Conservation (phyloP, 2,329 filamentous ascomycete species). For the Talaromyces sp. region DNA sequence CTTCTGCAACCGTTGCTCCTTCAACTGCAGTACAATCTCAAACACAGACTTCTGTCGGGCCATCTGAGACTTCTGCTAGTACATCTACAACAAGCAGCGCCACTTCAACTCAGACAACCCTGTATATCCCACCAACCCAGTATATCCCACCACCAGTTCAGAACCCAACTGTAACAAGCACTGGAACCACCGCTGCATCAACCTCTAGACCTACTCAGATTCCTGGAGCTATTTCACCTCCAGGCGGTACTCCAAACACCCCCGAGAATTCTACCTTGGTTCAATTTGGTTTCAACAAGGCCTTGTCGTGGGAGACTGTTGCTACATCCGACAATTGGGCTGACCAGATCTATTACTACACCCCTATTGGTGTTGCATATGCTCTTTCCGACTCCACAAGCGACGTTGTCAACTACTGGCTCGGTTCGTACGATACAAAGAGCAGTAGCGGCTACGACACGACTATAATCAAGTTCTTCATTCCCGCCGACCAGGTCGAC, state of each 20-base stretch:
- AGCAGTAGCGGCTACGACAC: constrained; percentile 67
- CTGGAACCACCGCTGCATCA: constrained; percentile 32
- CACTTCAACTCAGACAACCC: constrained; percentile 14
- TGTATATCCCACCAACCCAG: constrained; percentile 18
- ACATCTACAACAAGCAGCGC: constrained; percentile 6
- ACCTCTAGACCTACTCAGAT: constrained; percentile 56
- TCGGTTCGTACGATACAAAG: constrained; percentile 72
- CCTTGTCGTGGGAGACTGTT: constrained; percentile 80
- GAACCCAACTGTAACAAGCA: constrained; percentile 20
- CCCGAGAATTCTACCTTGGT: constrained; percentile 66
- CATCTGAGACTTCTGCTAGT: neutral
- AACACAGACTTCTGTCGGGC: constrained; percentile 13
- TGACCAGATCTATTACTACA: constrained; percentile 74
- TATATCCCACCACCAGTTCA: constrained; percentile 20
- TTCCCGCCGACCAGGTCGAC: constrained; percentile 65
- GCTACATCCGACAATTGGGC: constrained; percentile 65
- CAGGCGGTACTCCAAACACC: constrained; percentile 50
- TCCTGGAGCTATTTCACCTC: constrained; percentile 70
- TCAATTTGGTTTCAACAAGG: constrained; percentile 77
- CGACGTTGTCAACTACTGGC: constrained; percentile 62
- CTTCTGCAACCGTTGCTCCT: neutral
- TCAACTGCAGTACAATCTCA: constrained; percentile 8
- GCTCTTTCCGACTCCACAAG: constrained; percentile 48
- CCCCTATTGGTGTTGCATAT: constrained; percentile 66
- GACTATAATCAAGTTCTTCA: constrained; percentile 70